Evolutionary conservation across 352 stramenopile genomes (phyloP).

Genomic region (Globisporangium paroecandrum): DNA sequence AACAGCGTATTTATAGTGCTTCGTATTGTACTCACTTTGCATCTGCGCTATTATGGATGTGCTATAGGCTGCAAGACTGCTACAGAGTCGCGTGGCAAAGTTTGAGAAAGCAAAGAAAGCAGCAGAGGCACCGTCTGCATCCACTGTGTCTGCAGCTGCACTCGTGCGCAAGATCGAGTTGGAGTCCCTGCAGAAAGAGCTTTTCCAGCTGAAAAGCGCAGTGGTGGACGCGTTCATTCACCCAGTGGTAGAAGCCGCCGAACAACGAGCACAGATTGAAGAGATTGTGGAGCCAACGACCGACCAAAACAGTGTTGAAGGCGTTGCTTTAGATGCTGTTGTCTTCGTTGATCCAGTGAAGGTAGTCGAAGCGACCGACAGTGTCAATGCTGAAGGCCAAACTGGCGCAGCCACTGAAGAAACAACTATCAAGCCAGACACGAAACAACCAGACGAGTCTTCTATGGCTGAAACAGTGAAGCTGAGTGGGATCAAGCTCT

Average conservation of each 20-base stretch:
- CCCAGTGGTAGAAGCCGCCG: not conserved
- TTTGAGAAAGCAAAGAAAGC: slow-evolving; percentile 24
- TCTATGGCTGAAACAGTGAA: not conserved
- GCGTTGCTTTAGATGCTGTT: not conserved
- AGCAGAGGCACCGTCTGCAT: slow-evolving; percentile 6
- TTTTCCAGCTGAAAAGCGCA: slow-evolving; percentile 33
- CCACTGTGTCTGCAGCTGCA: slow-evolving; percentile 9
- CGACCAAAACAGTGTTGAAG: not conserved
- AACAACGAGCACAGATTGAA: not conserved
- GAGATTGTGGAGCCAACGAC: not conserved
- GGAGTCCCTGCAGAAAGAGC: slow-evolving; percentile 28
- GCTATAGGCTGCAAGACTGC: slow-evolving; percentile 22
- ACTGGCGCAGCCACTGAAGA: not conserved
- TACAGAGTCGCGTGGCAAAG: slow-evolving; percentile 23
- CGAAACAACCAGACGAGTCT: not conserved
- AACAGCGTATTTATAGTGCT: no score
- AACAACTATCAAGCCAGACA: not conserved
- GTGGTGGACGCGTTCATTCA: slow-evolving; percentile 30
- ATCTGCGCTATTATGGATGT: not conserved
- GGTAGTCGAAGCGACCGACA: not conserved
- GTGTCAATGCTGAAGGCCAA: not conserved
- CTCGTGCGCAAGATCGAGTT: slow-evolving; percentile 27
- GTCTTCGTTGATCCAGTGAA: not conserved
- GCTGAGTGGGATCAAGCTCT: slow-evolving; percentile 7
- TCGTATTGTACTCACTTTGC: not conserved